Evolutionary conservation across 768 basidiomycete genomes (phyloP), one percentile per base, ranked within the genome.

Genomic region (Dioszegia hungarica): DNA sequence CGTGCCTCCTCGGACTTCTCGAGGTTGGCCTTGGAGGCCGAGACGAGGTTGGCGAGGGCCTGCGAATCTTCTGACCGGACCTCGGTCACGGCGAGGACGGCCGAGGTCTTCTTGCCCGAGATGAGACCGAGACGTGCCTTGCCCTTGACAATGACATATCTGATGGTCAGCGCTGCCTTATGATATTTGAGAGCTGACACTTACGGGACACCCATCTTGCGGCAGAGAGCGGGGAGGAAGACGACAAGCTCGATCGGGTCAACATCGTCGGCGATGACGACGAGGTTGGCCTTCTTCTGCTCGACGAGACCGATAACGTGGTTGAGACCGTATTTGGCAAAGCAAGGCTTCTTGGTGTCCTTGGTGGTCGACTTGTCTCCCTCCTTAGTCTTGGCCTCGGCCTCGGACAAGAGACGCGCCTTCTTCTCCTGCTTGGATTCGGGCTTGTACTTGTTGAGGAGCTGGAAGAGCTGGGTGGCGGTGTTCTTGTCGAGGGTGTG

Each of bases 401-500:
- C 83, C 66, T 78, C 77, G 41, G 73, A 67, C 63, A 83, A 79
- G 34, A 97, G 85, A 80, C 92, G 92, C 54, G 86, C 85, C 82
- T 93, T 93, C 85, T 99, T 98, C 84, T 98, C 93, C 76, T 85
- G 85, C 82, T 90, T 94, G 59, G 86, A 86, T 56, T 76, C 71
- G 41, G 76, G 76, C 74, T 76, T 76, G 66, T 74, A 83, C 83
- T 97, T 97, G 86, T 99, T 94, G 44, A 97, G 78, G 60, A 99
- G 85, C 80, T 94, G 93, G 86, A 97, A 98, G 60, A 98, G 79
- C 78, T 97, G 93, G 28, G 89, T 92, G 20, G 94, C 94, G 48
- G 93, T 97, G 84, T 97, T 98, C 85, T 95, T 97, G 84, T 99
- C 94, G 74, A 99, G 82, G 41, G 92, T 92, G 81, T 89, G 84